Percentiles rank a stretch among this genome's conserved stretches.
These are phyloP conservation scores for Lavandula angustifolia DNA, from an alignment of 257 asterid genomes.

Conservation along the genomic window DNA sequence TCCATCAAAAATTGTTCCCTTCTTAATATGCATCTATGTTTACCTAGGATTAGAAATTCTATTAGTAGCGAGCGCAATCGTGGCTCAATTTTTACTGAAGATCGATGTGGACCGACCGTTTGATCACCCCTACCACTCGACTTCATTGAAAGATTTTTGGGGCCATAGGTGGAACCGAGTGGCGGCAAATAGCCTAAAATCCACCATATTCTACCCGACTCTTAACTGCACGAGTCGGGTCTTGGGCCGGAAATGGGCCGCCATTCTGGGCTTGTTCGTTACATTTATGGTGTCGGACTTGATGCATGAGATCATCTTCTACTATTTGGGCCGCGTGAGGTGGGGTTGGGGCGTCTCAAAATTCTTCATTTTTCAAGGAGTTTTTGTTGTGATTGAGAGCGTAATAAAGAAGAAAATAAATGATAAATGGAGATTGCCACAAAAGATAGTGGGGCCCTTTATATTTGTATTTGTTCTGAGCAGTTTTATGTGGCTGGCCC, in stretches of 20 bases:
- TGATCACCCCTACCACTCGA: slow-evolving; percentile 34
- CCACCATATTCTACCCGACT: slow-evolving; percentile 33
- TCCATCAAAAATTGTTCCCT: slow-evolving; percentile 13
- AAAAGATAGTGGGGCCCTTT: slow-evolving; percentile 38
- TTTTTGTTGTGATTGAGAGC: slow-evolving; percentile 34
- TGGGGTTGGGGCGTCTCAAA: slow-evolving; percentile 36
- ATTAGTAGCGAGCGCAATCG: slow-evolving; percentile 26
- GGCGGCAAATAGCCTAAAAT: slow-evolving; percentile 30
- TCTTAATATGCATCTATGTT: slow-evolving; percentile 28
- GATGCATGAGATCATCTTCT: slow-evolving; percentile 47
- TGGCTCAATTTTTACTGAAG: slow-evolving; percentile 25
- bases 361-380: slow-evolving; percentile 49
- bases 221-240: not conserved
- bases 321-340: slow-evolving; percentile 33
- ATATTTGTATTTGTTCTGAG: slow-evolving; percentile 32
- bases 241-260: slow-evolving; percentile 38
- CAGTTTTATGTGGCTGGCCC: slow-evolving; percentile 35
- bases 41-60: slow-evolving; percentile 36
- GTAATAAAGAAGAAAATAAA: slow-evolving; percentile 22
- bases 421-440: slow-evolving; percentile 34
- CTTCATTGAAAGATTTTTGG: slow-evolving; percentile 52
- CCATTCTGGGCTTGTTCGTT: slow-evolving; percentile 20
- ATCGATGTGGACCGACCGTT: slow-evolving; percentile 39
- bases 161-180: slow-evolving; percentile 51
- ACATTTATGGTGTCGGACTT: slow-evolving; percentile 46